A percentile compares a stretch with the other conserved stretches of the same genome.
phyloP scores from a whole-genome alignment of 345 rosid species.

The Arabidopsis suecica region DNA sequence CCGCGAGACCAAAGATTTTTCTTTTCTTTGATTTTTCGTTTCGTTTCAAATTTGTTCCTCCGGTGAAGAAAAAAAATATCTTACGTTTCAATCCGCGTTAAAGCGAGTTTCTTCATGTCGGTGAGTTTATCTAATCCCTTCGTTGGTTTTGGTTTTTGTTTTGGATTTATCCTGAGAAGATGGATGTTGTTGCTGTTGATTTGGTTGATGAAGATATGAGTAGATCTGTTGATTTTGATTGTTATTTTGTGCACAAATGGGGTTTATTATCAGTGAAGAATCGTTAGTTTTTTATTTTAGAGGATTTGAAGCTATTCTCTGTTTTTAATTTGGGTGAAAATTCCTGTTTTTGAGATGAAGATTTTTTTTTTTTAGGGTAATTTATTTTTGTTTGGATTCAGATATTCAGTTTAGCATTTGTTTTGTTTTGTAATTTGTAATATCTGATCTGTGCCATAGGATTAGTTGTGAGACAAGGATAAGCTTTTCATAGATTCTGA shows the following conservation, averaged over 20 bases:
- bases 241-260: slow-evolving; percentile 1
- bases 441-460: not conserved
- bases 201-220: slow-evolving; percentile 16
- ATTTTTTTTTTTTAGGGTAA: not conserved
- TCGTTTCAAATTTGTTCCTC: slow-evolving; percentile 31
- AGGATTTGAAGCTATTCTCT: not conserved
- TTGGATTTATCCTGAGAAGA: not conserved
- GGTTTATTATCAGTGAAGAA: not conserved
- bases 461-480: not conserved
- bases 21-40: not conserved
- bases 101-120: slow-evolving; percentile 33
- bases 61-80: not conserved
- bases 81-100: slow-evolving; percentile 28
- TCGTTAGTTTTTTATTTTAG: not conserved
- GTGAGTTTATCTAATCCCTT: slow-evolving; percentile 20
- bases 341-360: slow-evolving; percentile 15
- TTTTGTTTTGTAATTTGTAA: not conserved
- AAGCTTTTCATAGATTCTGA: slow-evolving; percentile 10
- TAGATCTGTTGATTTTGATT: slow-evolving; percentile 38
- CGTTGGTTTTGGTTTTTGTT: not conserved
- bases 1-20: slow-evolving; percentile 31
- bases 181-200: slow-evolving; percentile 16
- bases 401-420: not conserved
- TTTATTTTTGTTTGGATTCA: not conserved
- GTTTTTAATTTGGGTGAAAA: not conserved